Conservation (phyloP, 306 rosid genomes). For the Hylodesmum podocarpum region DNA sequence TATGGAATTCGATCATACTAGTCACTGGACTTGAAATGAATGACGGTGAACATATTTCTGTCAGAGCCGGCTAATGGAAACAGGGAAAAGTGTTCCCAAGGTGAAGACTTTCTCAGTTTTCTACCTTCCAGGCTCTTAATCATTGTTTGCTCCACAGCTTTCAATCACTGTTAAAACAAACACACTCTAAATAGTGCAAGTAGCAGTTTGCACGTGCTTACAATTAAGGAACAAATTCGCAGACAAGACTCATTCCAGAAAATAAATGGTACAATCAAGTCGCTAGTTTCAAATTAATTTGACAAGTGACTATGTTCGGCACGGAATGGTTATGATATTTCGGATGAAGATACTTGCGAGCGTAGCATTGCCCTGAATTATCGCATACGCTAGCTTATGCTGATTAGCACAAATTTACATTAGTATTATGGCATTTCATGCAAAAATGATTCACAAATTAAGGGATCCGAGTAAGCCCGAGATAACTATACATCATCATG, state of each 20-base stretch:
- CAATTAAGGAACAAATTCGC: too few relatives aligned
- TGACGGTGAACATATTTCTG: not conserved
- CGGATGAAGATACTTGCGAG: slow-evolving; percentile 2
- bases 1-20: not conserved
- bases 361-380: slow-evolving; percentile 2
- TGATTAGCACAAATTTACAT: slow-evolving; percentile 43
- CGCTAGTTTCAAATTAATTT: not conserved
- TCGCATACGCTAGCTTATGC: slow-evolving; percentile 20
- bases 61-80: not conserved
- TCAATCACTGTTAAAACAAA: not conserved
- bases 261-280: not conserved
- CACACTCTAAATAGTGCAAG: not conserved
- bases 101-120: not conserved
- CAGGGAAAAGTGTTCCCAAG: not conserved
- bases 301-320: not conserved
- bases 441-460: slow-evolving; percentile 30
- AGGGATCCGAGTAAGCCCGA: slow-evolving; percentile 30
- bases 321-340: not conserved
- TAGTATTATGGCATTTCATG: slow-evolving; percentile 1
- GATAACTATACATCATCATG: slow-evolving; percentile 32
- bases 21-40: not conserved
- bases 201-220: not conserved
- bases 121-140: not conserved
- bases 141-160: not conserved
- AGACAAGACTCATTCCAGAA: not conserved